Base-by-base conservation (phyloP, 2,329 filamentous ascomycete species). In the Xylaria arbuscula region DNA sequence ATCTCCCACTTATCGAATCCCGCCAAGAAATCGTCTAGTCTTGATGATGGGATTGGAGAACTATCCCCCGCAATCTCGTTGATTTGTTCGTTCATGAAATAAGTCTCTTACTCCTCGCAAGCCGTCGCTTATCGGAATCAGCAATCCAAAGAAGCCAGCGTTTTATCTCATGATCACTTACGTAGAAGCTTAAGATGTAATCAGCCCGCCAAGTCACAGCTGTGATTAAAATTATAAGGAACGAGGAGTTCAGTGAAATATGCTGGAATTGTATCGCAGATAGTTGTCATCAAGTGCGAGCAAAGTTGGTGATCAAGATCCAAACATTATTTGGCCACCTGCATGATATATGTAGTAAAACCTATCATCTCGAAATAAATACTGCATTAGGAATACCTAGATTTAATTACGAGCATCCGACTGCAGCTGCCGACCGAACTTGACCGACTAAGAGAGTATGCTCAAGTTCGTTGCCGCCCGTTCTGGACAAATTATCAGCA, bases 81-180 rank as follows among this genome's bases (percentile, higher is more conserved):
- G 24, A 2, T 28, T 53, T 53, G 50, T 53, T 53, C 50, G 11
- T 34, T 17, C 50, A 53, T 53, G 11, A 24, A 32, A 13, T 24
- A 53, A 53, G 50, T 24, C 50, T 53, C 50, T 53, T 53, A 53
- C 50, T 53, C 19, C 28, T 53, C n/a, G 50, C 50, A 53, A 53
- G 50, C 50, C 50, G 28, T 13, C 50, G 4, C 50, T 53, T 53
- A 11, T 34, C 50, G 24, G 22, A 53, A 24, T 53, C 50, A 53
- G 50, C 19, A 53, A 53, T 34, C 50, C 13, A 53, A 53, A 19
- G 24, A 53, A 53, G 19, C 48, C 50, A 5, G 19, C 2, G n/a
- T 53, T 53, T 32, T 34, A 34, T 53, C 32, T 53, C 50, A 53
- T 28, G 7, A 6, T 53, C 50, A 53, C 50, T 34, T 53, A 53